These are phyloP conservation scores for Potentilla sterilis DNA, from an alignment of 306 rosid genomes.

Conservation along the genomic window DNA sequence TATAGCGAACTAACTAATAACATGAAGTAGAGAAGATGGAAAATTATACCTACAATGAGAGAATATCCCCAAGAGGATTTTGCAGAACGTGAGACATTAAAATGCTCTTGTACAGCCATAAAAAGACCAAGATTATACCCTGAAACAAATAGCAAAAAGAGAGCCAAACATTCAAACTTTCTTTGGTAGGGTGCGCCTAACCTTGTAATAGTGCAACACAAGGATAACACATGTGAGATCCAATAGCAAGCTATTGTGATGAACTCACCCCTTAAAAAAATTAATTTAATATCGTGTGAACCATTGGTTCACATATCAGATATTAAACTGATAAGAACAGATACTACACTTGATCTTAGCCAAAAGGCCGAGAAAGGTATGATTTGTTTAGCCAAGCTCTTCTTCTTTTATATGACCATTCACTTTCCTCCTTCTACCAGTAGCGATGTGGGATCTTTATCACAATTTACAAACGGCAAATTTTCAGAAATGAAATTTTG, in stretches of 20 bases:
- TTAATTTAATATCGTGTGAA: background rate
- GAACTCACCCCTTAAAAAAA: background rate
- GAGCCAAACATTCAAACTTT: no score
- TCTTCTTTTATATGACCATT: background rate
- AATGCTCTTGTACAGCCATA: no score
- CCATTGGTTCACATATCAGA: background rate
- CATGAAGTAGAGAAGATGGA: no score
- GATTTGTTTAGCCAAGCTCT: background rate
- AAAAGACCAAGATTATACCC: no score
- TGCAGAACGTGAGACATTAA: no score
- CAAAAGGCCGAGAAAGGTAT: conserved; percentile 2
- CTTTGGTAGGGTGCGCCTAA: background rate
- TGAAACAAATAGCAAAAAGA: no score
- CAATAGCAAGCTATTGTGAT: background rate
- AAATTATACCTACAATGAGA: no score
- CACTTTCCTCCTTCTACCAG: background rate
- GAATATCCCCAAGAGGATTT: no score
- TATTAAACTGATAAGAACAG: conserved; percentile 2
- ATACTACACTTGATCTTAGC: conserved; percentile 5
- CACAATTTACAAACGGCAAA: background rate
- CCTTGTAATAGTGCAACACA: background rate
- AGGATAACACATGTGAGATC: background rate
- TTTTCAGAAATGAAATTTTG: no score
- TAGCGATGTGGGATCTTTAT: background rate
- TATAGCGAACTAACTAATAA: no score